Evolutionary conservation across 2,329 filamentous ascomycete species (phyloP).

Genomic region (Knufia fluminis): DNA sequence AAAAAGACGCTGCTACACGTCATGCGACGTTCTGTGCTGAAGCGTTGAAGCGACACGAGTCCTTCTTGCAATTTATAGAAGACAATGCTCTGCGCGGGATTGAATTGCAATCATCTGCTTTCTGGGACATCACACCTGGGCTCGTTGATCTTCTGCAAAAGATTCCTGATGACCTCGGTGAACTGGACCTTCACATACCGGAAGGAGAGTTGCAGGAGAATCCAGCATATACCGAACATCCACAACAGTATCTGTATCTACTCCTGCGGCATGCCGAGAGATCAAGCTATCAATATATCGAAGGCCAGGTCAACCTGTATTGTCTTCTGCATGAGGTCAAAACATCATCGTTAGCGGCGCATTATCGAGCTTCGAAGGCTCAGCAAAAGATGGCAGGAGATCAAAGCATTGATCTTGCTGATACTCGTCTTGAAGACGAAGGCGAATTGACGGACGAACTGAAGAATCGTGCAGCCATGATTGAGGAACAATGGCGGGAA

Average conservation of each 20-base stretch:
- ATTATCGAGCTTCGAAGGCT: conserved; percentile 57
- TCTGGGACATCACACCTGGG: conserved; percentile 93
- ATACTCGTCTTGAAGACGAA: conserved; percentile 54
- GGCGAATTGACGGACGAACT: conserved; percentile 68
- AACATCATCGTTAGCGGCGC: conserved; percentile 63
- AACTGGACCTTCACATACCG: conserved; percentile 59
- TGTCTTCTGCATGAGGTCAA: conserved; percentile 88
- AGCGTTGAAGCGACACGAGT: conserved; percentile 61
- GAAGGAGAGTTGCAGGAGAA: conserved; percentile 74
- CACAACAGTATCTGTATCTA: conserved; percentile 82
- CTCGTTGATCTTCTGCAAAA: conserved; percentile 70
- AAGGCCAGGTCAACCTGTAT: conserved; percentile 81
- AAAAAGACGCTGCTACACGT: conserved; percentile 64
- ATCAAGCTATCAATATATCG: conserved; percentile 93
- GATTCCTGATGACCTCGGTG: conserved; percentile 43
- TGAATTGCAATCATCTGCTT: conserved; percentile 82
- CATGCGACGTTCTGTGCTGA: conserved; percentile 62
- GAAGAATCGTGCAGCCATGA: conserved; percentile 84
- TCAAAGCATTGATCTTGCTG: conserved; percentile 30
- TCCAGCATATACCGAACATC: conserved; percentile 67
- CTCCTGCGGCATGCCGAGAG: conserved; percentile 81
- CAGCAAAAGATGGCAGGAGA: conserved; percentile 46
- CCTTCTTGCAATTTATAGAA: conserved; percentile 71
- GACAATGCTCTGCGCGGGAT: conserved; percentile 79
- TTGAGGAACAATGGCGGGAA: conserved; percentile 84